These are phyloP conservation scores for Ophiostoma montium DNA, from an alignment of 2,329 filamentous ascomycete species.

Conservation along the genomic window DNA sequence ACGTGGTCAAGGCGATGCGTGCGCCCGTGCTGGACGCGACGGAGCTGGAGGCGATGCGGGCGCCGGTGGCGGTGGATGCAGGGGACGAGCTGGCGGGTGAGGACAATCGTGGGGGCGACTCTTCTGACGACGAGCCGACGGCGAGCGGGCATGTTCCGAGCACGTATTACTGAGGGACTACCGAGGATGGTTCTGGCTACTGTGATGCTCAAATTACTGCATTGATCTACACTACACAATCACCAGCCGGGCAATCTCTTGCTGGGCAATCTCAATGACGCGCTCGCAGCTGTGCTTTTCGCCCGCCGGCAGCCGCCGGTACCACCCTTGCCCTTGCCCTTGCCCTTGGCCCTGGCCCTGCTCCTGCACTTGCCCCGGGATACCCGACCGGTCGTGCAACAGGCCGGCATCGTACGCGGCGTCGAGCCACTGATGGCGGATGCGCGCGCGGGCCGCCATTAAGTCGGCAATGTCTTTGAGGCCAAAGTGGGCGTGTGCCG, in stretches of 20 bases:
- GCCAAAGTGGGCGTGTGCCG: constrained; percentile 32
- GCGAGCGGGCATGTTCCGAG: background rate
- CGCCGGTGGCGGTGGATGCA: constrained; percentile 35
- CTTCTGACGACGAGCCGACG: constrained; percentile 29
- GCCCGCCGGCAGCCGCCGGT: constrained; percentile 20
- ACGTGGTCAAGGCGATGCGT: constrained; percentile 53
- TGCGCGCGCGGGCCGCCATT: constrained; percentile 36
- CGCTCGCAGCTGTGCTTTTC: constrained; percentile 32
- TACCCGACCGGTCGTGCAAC: too few species aligned
- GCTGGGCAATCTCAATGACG: constrained; percentile 39
- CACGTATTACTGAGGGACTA: background rate
- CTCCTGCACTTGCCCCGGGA: too few species aligned
- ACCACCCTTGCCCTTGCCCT: too few species aligned
- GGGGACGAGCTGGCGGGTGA: constrained; percentile 27
- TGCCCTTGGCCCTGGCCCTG: constrained; percentile 2
- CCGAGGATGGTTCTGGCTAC: too few species aligned
- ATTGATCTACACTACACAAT: constrained; percentile 22
- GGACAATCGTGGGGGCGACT: constrained; percentile 18
- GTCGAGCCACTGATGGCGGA: constrained; percentile 36
- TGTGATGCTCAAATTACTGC: background rate
- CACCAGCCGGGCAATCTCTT: constrained; percentile 38
- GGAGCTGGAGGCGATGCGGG: constrained; percentile 47
- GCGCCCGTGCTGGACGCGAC: constrained; percentile 51
- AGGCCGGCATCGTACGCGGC: constrained; percentile 27
- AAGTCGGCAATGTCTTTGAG: constrained; percentile 38